Evolutionary conservation across 2,329 filamentous ascomycete species (phyloP), one percentile per base, ranked within the genome.

Genomic region (Exophiala phaeomuriformis): DNA sequence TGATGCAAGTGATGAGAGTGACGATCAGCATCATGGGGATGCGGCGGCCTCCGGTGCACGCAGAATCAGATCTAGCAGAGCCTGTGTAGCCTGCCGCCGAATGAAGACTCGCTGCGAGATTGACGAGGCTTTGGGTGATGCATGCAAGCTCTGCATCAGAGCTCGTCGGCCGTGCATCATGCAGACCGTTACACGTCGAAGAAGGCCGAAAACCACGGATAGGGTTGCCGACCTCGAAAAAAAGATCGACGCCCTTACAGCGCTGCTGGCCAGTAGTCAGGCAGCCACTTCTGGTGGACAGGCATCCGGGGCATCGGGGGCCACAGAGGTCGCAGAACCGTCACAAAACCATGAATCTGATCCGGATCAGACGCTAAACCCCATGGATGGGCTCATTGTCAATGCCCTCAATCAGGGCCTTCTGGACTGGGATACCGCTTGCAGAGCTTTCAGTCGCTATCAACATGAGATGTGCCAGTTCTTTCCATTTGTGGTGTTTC

Each of bases 211-310:
- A 75, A 90, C 88, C 49, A 90, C 95, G 67, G 90, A 82, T 59
- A 79, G 89, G 49, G 89, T 95, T 8, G 85, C 89, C 5, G 90
- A 95, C 73, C 76, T 95, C 45, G 90, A 95, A 74, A 88, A 85
- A 75, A 94, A 94, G 73, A 91, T 95, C 59, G 88, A 95, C 73
- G 86, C 85, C 4, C 68, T 95, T 66, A 95, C 88, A 3, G 86
- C 88, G 4, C 89, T 83, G 35, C 68, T 95, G 59, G 83, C 88
- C 46, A 81, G 85, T 1, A 68, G 68, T 1, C 65, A 68, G 35
- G 60, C 61, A 3, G 52, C 53, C 10, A 58, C 62, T 47, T 43
- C 58, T 39, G 19, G 19, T 19, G 32, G 7, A 33, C 47, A 55
- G 9, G 33, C 41, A 9, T 39, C 39, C 31, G 42, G 45, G 9